Base-by-base conservation (phyloP, 2,329 filamentous ascomycete genomes). In the Hypocreales sp. region DNA sequence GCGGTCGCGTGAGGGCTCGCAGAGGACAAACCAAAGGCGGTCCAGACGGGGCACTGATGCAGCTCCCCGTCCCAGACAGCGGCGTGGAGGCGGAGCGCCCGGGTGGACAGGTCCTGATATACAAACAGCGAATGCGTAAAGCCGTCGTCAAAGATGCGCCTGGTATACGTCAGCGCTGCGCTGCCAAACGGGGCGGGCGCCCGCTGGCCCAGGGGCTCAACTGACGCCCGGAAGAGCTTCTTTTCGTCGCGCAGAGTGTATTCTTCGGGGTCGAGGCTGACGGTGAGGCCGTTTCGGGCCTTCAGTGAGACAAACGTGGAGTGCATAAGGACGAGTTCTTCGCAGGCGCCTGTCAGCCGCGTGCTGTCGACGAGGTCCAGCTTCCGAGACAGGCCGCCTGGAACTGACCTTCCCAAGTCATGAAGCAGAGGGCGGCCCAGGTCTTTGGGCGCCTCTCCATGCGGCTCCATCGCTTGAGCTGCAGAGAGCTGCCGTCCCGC, bases 261-360 rank as follows among this genome's bases (percentile, higher is more conserved):
- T 31, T 73, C 67, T 7, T 52, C 47, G 2, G 55, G 50, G 20
- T 53, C 44, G 12, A 71, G 40, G 8, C 49, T 45, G 7, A 60
- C 26, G 0, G 62, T 67, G 23, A 59, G 42, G 9, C 41, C 43
- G 32, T 61, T 67, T 2, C 60, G 53, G 10, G 57, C 55, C 40
- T 73, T 74, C 29, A 74, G 53, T 2, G 61, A 60, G 11, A 70
- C 46, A 37, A 75, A 73, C 0, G 62, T 60, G 36, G 60, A 67
- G 38, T 73, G 64, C 35, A 72, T 66, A 1, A 75, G 53, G 3
- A 70, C 62, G 48, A 74, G 57, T 43, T 72, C 70, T 73, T n/a
- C 19, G 12, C 19, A 14, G 14, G 28, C 5, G 15, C 4, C 6
- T 5, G 11, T 20, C 17, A 21, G 17, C 15, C 12, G 5, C n/a